phyloP scores from a whole-genome alignment of 2,329 filamentous ascomycete genomes.

The Calonectria pteridis region DNA sequence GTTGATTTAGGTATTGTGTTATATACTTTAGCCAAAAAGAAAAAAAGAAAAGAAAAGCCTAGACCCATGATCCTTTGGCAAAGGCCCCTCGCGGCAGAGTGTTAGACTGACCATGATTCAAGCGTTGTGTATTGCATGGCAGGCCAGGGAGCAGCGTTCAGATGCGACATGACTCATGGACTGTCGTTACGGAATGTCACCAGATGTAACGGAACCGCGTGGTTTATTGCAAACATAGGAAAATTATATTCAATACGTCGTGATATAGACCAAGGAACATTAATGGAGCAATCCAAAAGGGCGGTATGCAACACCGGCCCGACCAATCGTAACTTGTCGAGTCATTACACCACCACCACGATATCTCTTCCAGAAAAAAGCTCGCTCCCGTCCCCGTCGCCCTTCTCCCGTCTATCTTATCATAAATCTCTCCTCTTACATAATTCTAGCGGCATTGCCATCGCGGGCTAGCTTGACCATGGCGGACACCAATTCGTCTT shows the following conservation, averaged over 20 bases:
- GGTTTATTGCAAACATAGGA: neutral
- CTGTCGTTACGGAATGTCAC: neutral
- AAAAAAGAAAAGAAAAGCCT: too few relatives aligned
- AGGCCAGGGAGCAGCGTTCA: neutral
- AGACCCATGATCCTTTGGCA: too few relatives aligned
- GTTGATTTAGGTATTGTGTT: too few relatives aligned
- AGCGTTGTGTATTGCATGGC: too few relatives aligned
- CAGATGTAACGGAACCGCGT: too few relatives aligned
- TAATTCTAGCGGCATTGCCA: neutral
- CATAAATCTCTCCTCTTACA: neutral
- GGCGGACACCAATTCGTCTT: slow-evolving; percentile 32
- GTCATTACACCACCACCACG: neutral
- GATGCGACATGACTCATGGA: too few relatives aligned
- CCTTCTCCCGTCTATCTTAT: neutral
- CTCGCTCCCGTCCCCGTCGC: neutral
- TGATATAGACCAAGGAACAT: neutral
- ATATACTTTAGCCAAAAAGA: too few relatives aligned
- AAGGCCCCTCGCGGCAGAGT: too few relatives aligned
- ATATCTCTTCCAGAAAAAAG: neutral
- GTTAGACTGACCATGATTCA: too few relatives aligned
- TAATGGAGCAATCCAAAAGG: neutral
- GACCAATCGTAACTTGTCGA: neutral
- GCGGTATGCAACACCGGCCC: neutral
- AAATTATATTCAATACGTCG: neutral
- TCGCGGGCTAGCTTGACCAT: slow-evolving; percentile 32